Evolutionary conservation across 176 grass and related monocot species (phyloP).

Genomic region (Puccinellia tenuiflora): DNA sequence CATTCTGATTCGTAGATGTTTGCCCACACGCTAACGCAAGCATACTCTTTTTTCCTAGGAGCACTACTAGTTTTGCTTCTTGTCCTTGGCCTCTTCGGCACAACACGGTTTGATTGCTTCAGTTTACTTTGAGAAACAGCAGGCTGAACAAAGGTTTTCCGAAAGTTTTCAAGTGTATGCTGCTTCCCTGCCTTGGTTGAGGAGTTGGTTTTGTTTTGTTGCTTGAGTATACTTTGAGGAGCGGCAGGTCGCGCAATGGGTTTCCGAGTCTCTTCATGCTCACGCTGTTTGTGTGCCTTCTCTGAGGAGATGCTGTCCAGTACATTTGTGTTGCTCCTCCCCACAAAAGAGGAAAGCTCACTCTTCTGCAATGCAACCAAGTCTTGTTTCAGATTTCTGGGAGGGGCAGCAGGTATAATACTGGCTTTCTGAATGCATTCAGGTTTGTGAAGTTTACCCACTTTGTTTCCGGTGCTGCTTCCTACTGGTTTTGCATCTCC

Average conservation of each 20-base stretch:
- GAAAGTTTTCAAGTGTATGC: background rate
- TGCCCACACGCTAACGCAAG: constrained; percentile 43
- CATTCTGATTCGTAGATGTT: constrained; percentile 57
- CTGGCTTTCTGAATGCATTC: background rate
- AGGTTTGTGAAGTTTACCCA: background rate
- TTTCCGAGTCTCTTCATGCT: background rate
- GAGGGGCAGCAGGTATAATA: background rate
- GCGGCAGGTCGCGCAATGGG: background rate
- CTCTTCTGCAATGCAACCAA: background rate
- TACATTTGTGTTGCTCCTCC: background rate
- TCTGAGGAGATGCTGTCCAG: background rate
- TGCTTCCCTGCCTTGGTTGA: constrained; percentile 2
- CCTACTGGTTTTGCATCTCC: background rate
- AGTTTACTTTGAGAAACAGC: background rate
- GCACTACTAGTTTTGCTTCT: constrained; percentile 3
- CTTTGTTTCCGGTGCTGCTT: background rate
- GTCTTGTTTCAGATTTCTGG: background rate
- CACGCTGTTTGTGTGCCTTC: background rate
- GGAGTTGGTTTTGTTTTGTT: background rate
- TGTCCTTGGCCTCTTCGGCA: background rate
- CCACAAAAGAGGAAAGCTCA: background rate
- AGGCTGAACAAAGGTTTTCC: background rate
- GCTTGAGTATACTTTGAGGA: background rate
- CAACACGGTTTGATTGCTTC: background rate
- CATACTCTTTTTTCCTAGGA: constrained; percentile 23